Base-by-base conservation (phyloP, 176 grass and related monocot genomes). In the Carex scoparia region DNA sequence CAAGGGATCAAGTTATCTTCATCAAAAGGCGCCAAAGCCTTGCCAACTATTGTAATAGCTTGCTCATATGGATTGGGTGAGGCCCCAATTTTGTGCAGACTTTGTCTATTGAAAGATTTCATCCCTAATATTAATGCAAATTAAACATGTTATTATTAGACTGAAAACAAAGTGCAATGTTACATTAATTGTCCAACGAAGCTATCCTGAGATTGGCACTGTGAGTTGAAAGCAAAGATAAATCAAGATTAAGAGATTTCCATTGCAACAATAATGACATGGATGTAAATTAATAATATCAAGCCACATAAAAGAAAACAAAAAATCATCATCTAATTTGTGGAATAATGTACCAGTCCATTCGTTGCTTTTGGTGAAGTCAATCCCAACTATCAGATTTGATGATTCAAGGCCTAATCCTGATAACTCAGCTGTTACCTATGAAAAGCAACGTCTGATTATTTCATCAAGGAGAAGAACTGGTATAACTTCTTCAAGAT, bases 351-450 rank as follows among this genome's bases (percentile, higher is more conserved):
- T 67, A 89, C 94, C 94, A 78, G 95, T 94, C 95, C 95, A 98
- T 82, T 98, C 95, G 33, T 98, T 98, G 89, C 95, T 98, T 89
- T 98, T 98, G 84, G 95, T 98, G 86, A 98, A 98, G 69, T 98
- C 95, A n/a, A 98, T 86, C 3, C 95, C 95, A 2, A 98, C 84
- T 40, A 98, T 98, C 8, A 98, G 85, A 88, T 98, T 98, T 9
- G 95, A 94, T 31, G 95, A 98, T 87, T 98, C 95, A 2, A 98
- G 86, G 3, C 95, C 95, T 48, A 86, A 87, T 72, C 89, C 85
- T 0, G 89, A 80, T 49, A 98, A 69, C 5, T 91, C 91, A 73
- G 89, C 70, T 23, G 83, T 48, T 37, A 98, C 93, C 95, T 98
- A 79, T 19, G 10, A 46, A 73, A 69, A 81, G 27, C 70, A 51